phyloP scores from a whole-genome alignment of 23 red algal genomes.

The Gracilaria caudata region DNA sequence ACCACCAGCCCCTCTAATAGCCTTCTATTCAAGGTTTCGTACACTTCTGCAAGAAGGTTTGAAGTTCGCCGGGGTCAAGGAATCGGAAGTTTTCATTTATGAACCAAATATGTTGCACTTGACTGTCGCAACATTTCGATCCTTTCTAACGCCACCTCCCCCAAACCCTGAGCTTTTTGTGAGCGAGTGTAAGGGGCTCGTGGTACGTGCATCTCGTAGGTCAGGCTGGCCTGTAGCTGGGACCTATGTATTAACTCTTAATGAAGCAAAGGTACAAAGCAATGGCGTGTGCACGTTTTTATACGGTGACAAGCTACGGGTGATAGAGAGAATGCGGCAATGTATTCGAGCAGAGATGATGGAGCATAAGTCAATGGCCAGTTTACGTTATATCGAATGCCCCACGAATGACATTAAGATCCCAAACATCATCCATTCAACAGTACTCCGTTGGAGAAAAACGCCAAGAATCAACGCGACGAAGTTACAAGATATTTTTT shows the following conservation, averaged over 20 bases:
- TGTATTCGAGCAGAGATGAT: constrained; percentile 33
- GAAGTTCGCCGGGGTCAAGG: constrained; percentile 14
- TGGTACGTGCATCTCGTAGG: not conserved
- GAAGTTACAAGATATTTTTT: constrained; percentile 25
- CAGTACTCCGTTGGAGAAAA: constrained; percentile 52
- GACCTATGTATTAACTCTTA: not conserved
- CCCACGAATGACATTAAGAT: not conserved
- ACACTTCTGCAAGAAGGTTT: constrained; percentile 11
- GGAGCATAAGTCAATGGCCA: not conserved
- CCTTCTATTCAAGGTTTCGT: constrained; percentile 27
- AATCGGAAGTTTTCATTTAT: constrained; percentile 7
- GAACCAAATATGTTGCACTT: constrained; percentile 23
- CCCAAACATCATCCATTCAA: constrained; percentile 57
- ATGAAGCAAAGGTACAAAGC: constrained; percentile 29
- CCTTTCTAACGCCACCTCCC: constrained; percentile 17
- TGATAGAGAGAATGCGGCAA: constrained; percentile 24
- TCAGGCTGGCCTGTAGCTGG: constrained; percentile 1
- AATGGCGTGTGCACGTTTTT: constrained; percentile 44
- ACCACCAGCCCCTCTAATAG: constrained; percentile 1
- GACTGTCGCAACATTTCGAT: constrained; percentile 46
- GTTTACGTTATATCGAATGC: constrained; percentile 1
- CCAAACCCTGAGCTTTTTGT: constrained; percentile 21
- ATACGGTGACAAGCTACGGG: constrained; percentile 18
- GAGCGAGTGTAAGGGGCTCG: constrained; percentile 18
- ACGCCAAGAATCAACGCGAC: constrained; percentile 8